phyloP scores from a whole-genome alignment of 768 basidiomycete species.

The Trametes cinnabarina region DNA sequence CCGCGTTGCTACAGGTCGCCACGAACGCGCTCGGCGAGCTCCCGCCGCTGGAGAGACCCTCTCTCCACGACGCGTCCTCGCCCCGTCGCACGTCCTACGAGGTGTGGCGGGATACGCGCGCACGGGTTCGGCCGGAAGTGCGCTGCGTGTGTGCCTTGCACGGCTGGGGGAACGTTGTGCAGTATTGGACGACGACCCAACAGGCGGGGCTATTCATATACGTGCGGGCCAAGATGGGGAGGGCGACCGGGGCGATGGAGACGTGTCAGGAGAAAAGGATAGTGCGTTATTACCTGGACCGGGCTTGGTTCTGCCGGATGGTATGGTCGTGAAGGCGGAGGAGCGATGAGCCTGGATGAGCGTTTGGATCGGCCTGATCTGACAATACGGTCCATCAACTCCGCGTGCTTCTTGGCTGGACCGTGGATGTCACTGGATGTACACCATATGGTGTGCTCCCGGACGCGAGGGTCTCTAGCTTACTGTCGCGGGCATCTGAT shows the following conservation, averaged over 20 bases:
- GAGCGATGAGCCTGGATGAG: conserved; percentile 1
- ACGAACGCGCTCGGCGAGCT: conserved; percentile 18
- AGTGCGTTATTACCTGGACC: conserved; percentile 4
- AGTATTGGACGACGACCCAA: neutral
- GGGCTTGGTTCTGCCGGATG: conserved; percentile 1
- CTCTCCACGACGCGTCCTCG: conserved; percentile 30
- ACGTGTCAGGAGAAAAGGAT: neutral
- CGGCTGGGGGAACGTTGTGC: conserved; percentile 28
- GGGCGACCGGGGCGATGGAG: neutral
- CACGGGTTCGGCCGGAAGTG: conserved; percentile 17
- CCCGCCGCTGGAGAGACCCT: conserved; percentile 5
- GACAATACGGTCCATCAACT: neutral
- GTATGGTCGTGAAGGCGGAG: conserved; percentile 10
- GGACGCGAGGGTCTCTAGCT: no score
- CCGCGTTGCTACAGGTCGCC: conserved; percentile 12
- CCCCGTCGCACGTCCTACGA: conserved; percentile 41
- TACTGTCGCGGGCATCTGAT: no score
- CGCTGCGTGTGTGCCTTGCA: conserved; percentile 30
- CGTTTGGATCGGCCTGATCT: neutral
- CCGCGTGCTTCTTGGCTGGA: neutral
- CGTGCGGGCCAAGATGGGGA: neutral
- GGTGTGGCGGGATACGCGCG: conserved; percentile 28
- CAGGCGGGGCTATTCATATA: conserved; percentile 8
- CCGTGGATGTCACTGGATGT: neutral
- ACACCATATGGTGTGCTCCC: neutral